These are phyloP conservation scores for Amoebophrya sp. DNA, from an alignment of 169 alveolate genomes.

Conservation along the genomic window DNA sequence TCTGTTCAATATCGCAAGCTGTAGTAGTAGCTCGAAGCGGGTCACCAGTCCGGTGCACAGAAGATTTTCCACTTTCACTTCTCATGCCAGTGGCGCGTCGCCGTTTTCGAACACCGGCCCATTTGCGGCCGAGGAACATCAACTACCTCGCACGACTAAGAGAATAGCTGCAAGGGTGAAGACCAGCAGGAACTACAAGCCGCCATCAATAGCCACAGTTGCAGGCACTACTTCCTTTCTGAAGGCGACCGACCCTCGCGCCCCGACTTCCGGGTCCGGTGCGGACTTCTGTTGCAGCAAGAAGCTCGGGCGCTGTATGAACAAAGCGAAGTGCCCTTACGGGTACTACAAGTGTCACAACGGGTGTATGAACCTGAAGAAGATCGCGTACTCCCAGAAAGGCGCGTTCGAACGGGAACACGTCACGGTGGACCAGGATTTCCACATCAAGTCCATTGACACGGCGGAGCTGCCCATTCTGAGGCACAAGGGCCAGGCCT, in stretches of 20 bases:
- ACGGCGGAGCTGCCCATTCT: neutral
- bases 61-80: no score
- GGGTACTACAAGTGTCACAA: neutral
- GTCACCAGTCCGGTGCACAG: no score
- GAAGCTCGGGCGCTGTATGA: neutral
- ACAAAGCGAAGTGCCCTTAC: neutral
- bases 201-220: no score
- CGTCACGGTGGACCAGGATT: neutral
- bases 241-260: neutral
- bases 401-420: no score
- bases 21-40: no score
- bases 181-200: no score
- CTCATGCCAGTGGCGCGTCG: no score
- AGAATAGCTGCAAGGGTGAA: no score
- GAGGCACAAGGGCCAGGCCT: neutral
- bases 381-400: neutral
- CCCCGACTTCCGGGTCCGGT: neutral
- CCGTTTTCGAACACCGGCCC: no score
- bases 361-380: neutral
- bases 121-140: no score
- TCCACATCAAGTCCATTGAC: neutral
- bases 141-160: no score
- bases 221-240: neutral
- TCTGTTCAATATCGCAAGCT: no score
- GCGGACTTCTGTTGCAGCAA: neutral